Evolutionary conservation across 805 yeast species (phyloP).

Genomic region (Schizosaccharomyces pombe): DNA sequence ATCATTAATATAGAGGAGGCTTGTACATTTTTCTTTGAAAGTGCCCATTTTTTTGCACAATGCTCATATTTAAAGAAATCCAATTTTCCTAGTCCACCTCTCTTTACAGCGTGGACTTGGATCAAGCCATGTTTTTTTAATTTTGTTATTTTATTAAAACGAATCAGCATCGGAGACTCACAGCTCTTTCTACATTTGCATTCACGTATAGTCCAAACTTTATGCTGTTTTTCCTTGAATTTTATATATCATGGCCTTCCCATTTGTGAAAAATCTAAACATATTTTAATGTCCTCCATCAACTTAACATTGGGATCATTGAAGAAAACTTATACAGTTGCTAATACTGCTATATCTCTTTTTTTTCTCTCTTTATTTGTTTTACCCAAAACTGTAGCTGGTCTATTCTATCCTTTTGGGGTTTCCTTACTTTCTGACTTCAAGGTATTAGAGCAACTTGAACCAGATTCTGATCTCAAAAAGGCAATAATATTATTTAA

Average conservation of each 20-base stretch:
- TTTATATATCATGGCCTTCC: not conserved
- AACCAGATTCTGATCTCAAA: too few species aligned
- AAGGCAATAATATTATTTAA: too few species aligned
- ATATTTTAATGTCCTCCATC: not conserved
- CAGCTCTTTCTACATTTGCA: not conserved
- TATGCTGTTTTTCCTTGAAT: not conserved
- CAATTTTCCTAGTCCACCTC: not conserved
- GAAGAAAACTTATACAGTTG: not conserved
- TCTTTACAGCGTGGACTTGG: not conserved
- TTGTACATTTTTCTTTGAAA: not conserved
- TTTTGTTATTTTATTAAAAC: not conserved
- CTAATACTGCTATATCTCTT: not conserved
- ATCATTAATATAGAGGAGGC: not conserved
- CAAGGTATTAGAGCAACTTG: too few species aligned
- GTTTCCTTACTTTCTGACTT: not conserved
- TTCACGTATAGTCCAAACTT: not conserved
- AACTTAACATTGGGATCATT: not conserved
- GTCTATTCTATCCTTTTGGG: not conserved
- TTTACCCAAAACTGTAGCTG: not conserved
- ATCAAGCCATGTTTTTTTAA: not conserved
- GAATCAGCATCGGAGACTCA: not conserved
- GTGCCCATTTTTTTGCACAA: not conserved
- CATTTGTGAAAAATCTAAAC: not conserved
- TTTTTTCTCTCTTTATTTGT: not conserved
- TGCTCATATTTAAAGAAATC: not conserved